Conservation (phyloP, 1,284 basidiomycete genomes). For the Boletellus sp. region DNA sequence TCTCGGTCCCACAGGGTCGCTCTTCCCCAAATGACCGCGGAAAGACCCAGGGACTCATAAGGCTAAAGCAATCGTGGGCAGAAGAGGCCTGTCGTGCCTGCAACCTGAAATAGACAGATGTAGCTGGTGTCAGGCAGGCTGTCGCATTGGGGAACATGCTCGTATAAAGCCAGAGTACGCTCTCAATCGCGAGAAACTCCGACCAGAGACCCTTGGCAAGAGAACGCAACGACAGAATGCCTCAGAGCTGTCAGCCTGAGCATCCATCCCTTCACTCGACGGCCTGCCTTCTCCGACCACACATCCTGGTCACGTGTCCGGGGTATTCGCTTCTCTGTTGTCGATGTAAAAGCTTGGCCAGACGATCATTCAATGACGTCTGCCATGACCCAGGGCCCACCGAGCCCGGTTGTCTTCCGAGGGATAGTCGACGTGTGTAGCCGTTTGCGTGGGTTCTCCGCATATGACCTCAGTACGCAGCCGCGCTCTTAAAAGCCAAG, state of each 20-base stretch:
- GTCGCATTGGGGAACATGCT: too few species aligned
- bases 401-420: neutral
- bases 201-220: neutral
- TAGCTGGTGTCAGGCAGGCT: too few species aligned
- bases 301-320: neutral
- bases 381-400: neutral
- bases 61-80: too few species aligned
- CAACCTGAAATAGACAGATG: too few species aligned
- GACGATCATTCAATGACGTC: too few species aligned
- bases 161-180: too few species aligned
- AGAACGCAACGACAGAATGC: too few species aligned
- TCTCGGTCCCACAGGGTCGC: neutral
- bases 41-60: neutral
- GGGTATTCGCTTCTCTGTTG: neutral
- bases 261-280: neutral
- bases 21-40: constrained; percentile 5
- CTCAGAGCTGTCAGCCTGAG: neutral
- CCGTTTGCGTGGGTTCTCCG: neutral
- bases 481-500: too few species aligned
- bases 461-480: neutral
- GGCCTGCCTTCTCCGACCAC: neutral
- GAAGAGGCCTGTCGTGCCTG: neutral
- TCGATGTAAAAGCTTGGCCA: neutral
- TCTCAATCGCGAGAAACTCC: too few species aligned
- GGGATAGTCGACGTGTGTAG: too few species aligned